phyloP scores from a whole-genome alignment of 441 rosid genomes.

The Breynia disticha region DNA sequence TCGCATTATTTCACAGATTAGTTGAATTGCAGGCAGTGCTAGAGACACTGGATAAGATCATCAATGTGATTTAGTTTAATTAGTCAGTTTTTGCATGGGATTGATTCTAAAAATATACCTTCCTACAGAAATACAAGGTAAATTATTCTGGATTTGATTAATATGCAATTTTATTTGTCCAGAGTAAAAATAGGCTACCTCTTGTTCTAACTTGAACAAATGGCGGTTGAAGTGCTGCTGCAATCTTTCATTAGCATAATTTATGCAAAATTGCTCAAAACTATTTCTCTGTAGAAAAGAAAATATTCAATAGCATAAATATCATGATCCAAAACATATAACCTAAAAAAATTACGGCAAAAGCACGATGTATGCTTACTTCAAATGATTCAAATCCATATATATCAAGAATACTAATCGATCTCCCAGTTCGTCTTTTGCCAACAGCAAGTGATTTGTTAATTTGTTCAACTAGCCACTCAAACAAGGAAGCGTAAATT shows the following conservation, averaged over 20 bases:
- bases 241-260: slow-evolving; percentile 97
- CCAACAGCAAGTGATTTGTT: slow-evolving; percentile 97
- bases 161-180: too few species aligned
- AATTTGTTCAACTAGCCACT: slow-evolving; percentile 94
- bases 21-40: too few species aligned
- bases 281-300: slow-evolving; percentile 84
- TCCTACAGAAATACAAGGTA: too few species aligned
- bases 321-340: slow-evolving; percentile 10
- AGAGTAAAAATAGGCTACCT: slow-evolving; percentile 40
- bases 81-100: too few species aligned
- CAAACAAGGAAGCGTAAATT: slow-evolving; percentile 81
- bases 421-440: slow-evolving; percentile 88
- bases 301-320: slow-evolving; percentile 12
- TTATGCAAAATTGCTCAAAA: slow-evolving; percentile 98
- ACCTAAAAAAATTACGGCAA: neutral
- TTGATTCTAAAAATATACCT: too few species aligned
- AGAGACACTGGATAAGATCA: too few species aligned
- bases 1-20: too few species aligned
- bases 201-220: slow-evolving; percentile 96
- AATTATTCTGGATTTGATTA: too few species aligned
- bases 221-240: slow-evolving; percentile 99
- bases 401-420: slow-evolving; percentile 98
- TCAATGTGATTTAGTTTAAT: too few species aligned
- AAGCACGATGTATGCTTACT: slow-evolving; percentile 37
- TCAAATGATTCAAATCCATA: slow-evolving; percentile 99